Base-by-base conservation (phyloP, 441 rosid genomes). In the Populus hybrid region DNA sequence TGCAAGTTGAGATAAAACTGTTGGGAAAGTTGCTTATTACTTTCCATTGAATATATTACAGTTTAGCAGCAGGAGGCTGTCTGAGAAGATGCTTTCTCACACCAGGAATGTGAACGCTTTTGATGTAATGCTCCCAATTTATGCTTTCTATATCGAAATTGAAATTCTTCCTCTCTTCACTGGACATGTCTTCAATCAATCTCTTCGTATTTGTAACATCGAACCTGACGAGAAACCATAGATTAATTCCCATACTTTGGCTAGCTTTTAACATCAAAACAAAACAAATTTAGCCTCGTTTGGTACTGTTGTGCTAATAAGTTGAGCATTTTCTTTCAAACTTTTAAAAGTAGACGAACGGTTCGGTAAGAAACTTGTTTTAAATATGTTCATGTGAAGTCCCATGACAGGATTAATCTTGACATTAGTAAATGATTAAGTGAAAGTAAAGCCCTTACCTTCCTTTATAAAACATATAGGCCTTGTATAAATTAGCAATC, bases 121-220 rank as follows among this genome's bases (percentile, higher is more conserved):
- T 53, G 35, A 88, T 38, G 82, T 84, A 87, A 74, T 83, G 38
- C 65, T 81, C 67, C 84, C 87, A 86, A 14, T 83, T 75, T 69
- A 83, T 83, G 71, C 42, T 28, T 30, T 40, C 77, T 23, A 75
- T n/a, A 57, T 86, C 78, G 8, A 84, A 75, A 0, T 65, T 70
- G 75, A 84, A 85, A 40, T 40, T 71, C 12, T 50, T 59, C 70
- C 12, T 70, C 75, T 87, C 87, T 59, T 89, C 84, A 24, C 1
- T 38, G 9, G 87, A 80, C 86, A 84, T 71, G 6, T 78, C 71
- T 14, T 81, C 53, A 30, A 82, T 53, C 75, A 87, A 64, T 67
- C 4, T 67, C 70, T 67, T 67, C 18, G 70, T 67, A 5, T 67
- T 67, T 26, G 20, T 32, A 24, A 23, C 34, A 2, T 67, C 70